phyloP scores from a whole-genome alignment of 2,329 filamentous ascomycete genomes.

The Leptoxyphium fumago region DNA sequence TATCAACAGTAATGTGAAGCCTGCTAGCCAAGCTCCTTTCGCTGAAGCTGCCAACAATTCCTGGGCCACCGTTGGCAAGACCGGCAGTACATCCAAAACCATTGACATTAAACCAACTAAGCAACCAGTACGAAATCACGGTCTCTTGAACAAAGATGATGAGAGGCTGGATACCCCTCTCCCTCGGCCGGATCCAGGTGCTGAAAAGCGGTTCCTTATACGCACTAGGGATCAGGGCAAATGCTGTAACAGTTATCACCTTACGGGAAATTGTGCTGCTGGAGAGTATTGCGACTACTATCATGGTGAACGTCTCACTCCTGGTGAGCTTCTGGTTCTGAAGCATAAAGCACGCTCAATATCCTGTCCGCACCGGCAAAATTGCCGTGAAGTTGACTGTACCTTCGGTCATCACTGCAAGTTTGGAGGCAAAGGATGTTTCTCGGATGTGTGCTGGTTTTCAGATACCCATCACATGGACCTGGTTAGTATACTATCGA shows the following conservation, averaged over 20 bases:
- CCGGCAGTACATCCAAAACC: conserved; percentile 16
- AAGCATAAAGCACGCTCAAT: conserved; percentile 28
- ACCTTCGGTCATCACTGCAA: conserved; percentile 29
- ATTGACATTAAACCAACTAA: conserved; percentile 25
- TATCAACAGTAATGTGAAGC: conserved; percentile 2
- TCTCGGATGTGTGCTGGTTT: conserved; percentile 23
- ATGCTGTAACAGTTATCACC: conserved; percentile 24
- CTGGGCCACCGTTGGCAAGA: conserved; percentile 30
- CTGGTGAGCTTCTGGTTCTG: conserved; percentile 25
- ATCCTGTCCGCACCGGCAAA: conserved; percentile 21
- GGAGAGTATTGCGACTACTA: conserved; percentile 28
- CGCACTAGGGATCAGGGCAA: conserved; percentile 17
- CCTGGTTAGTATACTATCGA: conserved; percentile 10
- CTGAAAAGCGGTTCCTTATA: conserved; percentile 14
- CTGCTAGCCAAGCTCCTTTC: conserved; percentile 10
- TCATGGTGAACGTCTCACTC: conserved; percentile 25
- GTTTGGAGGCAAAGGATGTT: conserved; percentile 17
- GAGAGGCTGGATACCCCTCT: conserved; percentile 29
- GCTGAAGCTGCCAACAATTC: conserved; percentile 8
- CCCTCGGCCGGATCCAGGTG: conserved; percentile 14
- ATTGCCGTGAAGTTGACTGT: conserved; percentile 28
- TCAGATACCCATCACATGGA: conserved; percentile 26
- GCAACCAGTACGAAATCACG: conserved; percentile 17
- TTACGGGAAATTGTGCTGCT: conserved; percentile 24
- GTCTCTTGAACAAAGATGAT: conserved; percentile 28